Conservation (phyloP, 2,329 filamentous ascomycete genomes). For the Zalaria obscura region DNA sequence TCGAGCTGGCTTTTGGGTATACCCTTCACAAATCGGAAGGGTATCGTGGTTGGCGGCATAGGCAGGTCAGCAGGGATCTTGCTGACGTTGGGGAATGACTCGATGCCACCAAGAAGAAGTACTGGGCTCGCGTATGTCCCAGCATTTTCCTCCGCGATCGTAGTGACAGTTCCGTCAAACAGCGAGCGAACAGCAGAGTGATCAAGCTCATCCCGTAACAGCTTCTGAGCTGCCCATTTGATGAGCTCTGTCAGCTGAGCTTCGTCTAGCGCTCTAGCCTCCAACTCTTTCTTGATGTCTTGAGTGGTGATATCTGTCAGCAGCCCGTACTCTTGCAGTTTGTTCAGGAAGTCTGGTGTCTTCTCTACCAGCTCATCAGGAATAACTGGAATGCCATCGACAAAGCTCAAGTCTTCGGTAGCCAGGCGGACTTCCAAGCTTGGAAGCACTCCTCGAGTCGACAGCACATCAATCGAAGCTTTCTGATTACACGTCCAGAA, state of each 20-base stretch:
- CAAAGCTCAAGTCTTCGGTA: slow-evolving; percentile 59
- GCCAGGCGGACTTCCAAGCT: slow-evolving; percentile 69
- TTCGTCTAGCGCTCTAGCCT: slow-evolving; percentile 65
- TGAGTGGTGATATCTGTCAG: slow-evolving; percentile 76
- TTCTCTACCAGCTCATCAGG: slow-evolving; percentile 59
- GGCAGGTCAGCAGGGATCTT: slow-evolving; percentile 73
- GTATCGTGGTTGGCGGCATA: slow-evolving; percentile 67
- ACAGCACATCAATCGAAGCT: slow-evolving; percentile 74
- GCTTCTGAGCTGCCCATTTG: slow-evolving; percentile 65
- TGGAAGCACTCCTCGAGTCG: slow-evolving; percentile 73
- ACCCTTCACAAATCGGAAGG: slow-evolving; percentile 65
- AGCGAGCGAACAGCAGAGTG: slow-evolving; percentile 50
- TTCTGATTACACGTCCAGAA: slow-evolving; percentile 89
- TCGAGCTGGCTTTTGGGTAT: slow-evolving; percentile 56
- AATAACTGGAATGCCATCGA: slow-evolving; percentile 77
- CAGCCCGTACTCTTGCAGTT: slow-evolving; percentile 70
- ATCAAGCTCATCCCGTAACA: slow-evolving; percentile 59
- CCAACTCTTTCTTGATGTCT: slow-evolving; percentile 74
- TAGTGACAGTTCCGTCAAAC: slow-evolving; percentile 67
- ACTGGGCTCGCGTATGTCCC: slow-evolving; percentile 49
- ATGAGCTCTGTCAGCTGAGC: slow-evolving; percentile 72
- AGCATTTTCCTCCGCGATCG: slow-evolving; percentile 37
- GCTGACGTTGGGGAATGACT: slow-evolving; percentile 58
- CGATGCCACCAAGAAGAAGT: slow-evolving; percentile 63
- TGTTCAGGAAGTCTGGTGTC: slow-evolving; percentile 59